Evolutionary conservation across 2,329 filamentous ascomycete genomes (phyloP).

Genomic region (Hymenoscyphus linearis): DNA sequence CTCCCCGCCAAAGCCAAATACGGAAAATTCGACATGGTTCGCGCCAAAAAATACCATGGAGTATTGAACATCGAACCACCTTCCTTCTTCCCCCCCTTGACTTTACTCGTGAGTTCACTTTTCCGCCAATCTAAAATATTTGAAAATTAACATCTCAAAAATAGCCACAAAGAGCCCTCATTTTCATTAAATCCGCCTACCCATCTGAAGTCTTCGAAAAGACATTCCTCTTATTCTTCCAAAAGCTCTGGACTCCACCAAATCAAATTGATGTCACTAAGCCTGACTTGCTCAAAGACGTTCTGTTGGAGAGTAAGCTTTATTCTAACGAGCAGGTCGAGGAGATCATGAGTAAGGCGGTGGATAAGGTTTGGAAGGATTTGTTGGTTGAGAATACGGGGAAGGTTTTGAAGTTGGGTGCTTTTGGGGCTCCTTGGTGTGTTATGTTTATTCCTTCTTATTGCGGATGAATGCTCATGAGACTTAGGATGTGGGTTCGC

Average conservation of each 20-base stretch:
- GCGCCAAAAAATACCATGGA: conserved; percentile 48
- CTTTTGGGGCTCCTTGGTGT: conserved; percentile 67
- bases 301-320: conserved; percentile 31
- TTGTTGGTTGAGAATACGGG: conserved; percentile 54
- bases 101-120: conserved; percentile 41
- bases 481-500: conserved; percentile 53
- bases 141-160: conserved; percentile 25
- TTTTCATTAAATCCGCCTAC: conserved; percentile 58
- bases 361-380: conserved; percentile 45
- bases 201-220: conserved; percentile 45
- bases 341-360: conserved; percentile 49
- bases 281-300: conserved; percentile 44
- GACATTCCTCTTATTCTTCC: conserved; percentile 50
- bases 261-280: conserved; percentile 52
- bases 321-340: conserved; percentile 49
- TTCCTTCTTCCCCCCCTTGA: conserved; percentile 49
- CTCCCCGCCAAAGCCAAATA: conserved; percentile 63
- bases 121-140: conserved; percentile 1
- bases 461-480: background rate
- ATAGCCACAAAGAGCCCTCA: conserved; percentile 60
- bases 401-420: conserved; percentile 57
- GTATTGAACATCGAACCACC: conserved; percentile 38
- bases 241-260: conserved; percentile 56
- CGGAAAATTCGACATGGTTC: conserved; percentile 41
- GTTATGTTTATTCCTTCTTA: background rate